phyloP scores from a whole-genome alignment of 305 asterid species.

The Striga hermonthica region DNA sequence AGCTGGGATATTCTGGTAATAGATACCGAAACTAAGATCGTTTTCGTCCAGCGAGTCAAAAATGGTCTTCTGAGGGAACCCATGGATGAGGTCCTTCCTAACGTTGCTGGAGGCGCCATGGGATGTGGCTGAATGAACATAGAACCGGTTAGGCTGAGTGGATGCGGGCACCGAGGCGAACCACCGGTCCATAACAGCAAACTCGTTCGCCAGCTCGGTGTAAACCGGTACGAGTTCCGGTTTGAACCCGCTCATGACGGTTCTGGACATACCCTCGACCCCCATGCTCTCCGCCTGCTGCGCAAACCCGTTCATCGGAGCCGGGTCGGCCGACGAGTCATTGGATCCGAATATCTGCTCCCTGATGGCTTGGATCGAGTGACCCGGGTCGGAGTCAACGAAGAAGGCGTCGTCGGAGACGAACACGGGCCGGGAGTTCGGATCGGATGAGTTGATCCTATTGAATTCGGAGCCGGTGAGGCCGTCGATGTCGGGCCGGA shows the following conservation, averaged over 20 bases:
- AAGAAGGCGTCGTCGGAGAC: constrained; percentile 66
- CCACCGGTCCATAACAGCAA: constrained; percentile 90
- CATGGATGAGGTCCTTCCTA: constrained; percentile 72
- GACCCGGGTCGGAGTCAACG: constrained; percentile 90
- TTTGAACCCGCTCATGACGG: constrained; percentile 89
- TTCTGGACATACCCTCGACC: constrained; percentile 51
- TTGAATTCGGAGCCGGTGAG: constrained; percentile 74
- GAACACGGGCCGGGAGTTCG: constrained; percentile 41
- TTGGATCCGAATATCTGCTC: constrained; percentile 85
- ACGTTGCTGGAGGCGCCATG: constrained; percentile 98
- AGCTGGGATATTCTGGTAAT: constrained; percentile 94
- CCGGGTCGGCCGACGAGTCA: constrained; percentile 62
- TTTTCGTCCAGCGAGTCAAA: constrained; percentile 89
- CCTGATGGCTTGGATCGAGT: constrained; percentile 88
- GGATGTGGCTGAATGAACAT: constrained; percentile 94
- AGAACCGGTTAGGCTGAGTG: constrained; percentile 92
- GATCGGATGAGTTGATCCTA: constrained; percentile 68
- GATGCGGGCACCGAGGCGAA: constrained; percentile 97
- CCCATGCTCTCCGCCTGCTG: constrained; percentile 90
- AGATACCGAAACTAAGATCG: constrained; percentile 72
- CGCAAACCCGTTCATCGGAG: constrained; percentile 95
- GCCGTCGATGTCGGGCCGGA: constrained; percentile 87
- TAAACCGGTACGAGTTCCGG: constrained; percentile 76
- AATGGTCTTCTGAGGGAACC: constrained; percentile 93
- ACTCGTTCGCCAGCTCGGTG: constrained; percentile 67